Evolutionary conservation across 164 flowering plant species (phyloP).

Genomic region (Magnolia officinalis): DNA sequence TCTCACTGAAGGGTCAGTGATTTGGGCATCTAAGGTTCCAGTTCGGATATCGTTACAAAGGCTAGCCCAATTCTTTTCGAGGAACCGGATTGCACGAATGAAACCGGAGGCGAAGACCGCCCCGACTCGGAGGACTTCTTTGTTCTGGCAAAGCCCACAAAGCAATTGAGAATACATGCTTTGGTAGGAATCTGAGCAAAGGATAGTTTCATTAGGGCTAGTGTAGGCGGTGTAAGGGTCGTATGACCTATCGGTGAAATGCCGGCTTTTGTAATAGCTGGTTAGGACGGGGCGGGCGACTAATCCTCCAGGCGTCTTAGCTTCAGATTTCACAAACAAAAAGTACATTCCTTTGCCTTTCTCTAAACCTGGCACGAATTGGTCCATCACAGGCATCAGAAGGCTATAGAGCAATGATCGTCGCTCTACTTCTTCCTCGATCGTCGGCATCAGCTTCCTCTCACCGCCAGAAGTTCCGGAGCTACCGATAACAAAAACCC

Average conservation of each 20-base stretch:
- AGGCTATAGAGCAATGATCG: constrained; percentile 74
- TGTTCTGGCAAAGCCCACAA: constrained; percentile 71
- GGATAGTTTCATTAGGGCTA: constrained; percentile 87
- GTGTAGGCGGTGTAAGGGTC: constrained; percentile 97
- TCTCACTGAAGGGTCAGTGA: constrained; percentile 65
- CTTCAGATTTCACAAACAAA: constrained; percentile 79
- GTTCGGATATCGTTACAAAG: constrained; percentile 63
- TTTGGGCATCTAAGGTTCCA: constrained; percentile 50
- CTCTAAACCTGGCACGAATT: constrained; percentile 69
- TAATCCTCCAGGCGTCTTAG: constrained; percentile 82
- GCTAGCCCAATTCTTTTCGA: constrained; percentile 70
- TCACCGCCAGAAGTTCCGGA: constrained; percentile 98
- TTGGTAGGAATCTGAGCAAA: constrained; percentile 86
- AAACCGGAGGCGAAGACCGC: constrained; percentile 96
- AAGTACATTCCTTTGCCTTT: constrained; percentile 97
- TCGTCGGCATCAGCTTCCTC: constrained; percentile 92
- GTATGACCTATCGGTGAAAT: constrained; percentile 63
- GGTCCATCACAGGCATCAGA: constrained; percentile 95
- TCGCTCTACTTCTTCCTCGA: constrained; percentile 75
- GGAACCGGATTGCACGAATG: constrained; percentile 84
- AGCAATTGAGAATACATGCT: constrained; percentile 94
- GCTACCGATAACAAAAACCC: constrained; percentile 28
- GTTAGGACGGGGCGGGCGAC: constrained; percentile 85
- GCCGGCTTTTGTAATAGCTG: constrained; percentile 81
- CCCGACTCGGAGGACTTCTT: constrained; percentile 87